Percentiles rank a stretch among this genome's conserved stretches.
These are phyloP conservation scores for Verticillium nonalfalfae DNA, from an alignment of 2,329 filamentous ascomycete genomes.

Conservation along the genomic window DNA sequence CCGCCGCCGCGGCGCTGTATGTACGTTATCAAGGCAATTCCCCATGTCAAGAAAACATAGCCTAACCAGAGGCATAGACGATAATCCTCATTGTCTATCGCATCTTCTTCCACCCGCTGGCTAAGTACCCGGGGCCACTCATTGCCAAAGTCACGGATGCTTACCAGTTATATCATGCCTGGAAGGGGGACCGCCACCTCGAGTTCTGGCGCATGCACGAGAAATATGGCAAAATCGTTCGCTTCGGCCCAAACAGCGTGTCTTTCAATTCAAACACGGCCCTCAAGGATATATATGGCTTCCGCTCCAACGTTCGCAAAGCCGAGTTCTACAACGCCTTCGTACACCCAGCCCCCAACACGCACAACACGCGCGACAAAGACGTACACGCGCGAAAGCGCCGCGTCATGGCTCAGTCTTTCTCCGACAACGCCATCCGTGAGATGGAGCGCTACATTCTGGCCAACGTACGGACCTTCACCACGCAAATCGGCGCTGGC, in stretches of 20 bases:
- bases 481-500: slow-evolving; percentile 43
- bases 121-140: slow-evolving; percentile 59
- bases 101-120: slow-evolving; percentile 57
- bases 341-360: slow-evolving; percentile 64
- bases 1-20: slow-evolving; percentile 28
- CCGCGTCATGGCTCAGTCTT: slow-evolving; percentile 65
- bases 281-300: slow-evolving; percentile 60
- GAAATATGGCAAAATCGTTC: slow-evolving; percentile 65
- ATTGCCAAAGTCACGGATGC: slow-evolving; percentile 57
- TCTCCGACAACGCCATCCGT: slow-evolving; percentile 59
- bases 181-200: slow-evolving; percentile 67
- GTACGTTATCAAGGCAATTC: slow-evolving; percentile 24
- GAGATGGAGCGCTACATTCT: slow-evolving; percentile 64
- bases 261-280: slow-evolving; percentile 70
- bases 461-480: slow-evolving; percentile 60
- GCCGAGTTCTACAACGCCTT: slow-evolving; percentile 69
- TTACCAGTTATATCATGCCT: slow-evolving; percentile 67
- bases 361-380: slow-evolving; percentile 67
- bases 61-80: slow-evolving; percentile 20
- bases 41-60: too few species aligned
- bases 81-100: slow-evolving; percentile 44
- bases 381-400: slow-evolving; percentile 63
- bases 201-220: slow-evolving; percentile 66
- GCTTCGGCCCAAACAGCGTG: slow-evolving; percentile 71
- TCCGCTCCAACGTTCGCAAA: slow-evolving; percentile 58